Conservation (phyloP, 768 basidiomycete species). For the Tulasnella sp. region DNA sequence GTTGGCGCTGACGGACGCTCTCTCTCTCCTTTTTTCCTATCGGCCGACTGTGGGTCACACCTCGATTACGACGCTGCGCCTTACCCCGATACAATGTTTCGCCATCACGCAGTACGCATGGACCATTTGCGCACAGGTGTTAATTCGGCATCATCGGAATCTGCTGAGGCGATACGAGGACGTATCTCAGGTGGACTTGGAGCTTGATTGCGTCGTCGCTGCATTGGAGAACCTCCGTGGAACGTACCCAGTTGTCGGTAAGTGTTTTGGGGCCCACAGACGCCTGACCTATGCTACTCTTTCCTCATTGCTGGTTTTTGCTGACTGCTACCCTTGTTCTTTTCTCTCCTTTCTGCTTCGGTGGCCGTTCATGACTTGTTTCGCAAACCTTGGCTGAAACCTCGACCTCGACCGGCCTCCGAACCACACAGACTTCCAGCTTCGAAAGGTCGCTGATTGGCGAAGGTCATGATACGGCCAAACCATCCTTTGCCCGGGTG, state of each 20-base stretch:
- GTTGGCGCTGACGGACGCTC: background rate
- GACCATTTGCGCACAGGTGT: constrained; percentile 10
- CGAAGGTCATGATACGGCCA: background rate
- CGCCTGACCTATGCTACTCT: background rate
- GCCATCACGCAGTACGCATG: constrained; percentile 1
- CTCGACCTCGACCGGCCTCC: background rate
- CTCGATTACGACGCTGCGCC: background rate
- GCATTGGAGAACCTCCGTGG: background rate
- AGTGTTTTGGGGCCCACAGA: background rate
- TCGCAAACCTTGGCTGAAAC: too few species aligned
- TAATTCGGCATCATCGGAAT: constrained; percentile 8
- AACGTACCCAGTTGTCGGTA: constrained; percentile 10
- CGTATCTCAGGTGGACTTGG: background rate
- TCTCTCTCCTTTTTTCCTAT: background rate
- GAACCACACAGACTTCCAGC: constrained; percentile 7
- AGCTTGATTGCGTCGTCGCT: constrained; percentile 4
- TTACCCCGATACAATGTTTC: background rate
- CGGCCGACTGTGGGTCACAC: background rate
- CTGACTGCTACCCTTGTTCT: background rate
- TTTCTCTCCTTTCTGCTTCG: background rate
- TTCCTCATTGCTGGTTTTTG: background rate
- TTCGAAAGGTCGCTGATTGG: constrained; percentile 11
- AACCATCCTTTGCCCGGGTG: background rate
- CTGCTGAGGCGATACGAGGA: constrained; percentile 2
- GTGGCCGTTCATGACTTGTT: background rate